Percentiles rank a stretch among this genome's conserved stretches.
Evolutionary conservation across 441 rosid species (phyloP).

Genomic region (Populus hybrid): DNA sequence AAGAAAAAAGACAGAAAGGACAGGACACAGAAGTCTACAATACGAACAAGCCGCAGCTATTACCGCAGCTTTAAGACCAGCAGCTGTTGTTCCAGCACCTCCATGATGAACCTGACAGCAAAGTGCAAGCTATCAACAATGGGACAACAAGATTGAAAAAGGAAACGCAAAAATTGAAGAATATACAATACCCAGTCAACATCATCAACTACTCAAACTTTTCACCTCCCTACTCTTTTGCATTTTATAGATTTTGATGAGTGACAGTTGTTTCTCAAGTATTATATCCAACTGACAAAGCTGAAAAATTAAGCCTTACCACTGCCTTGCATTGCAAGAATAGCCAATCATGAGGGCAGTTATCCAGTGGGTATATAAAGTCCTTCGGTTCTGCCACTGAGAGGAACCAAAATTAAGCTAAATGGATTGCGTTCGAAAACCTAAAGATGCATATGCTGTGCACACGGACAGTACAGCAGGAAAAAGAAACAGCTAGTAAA

Average conservation of each 20-base stretch:
- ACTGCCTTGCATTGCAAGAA: slow-evolving; percentile 95
- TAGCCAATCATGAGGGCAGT: slow-evolving; percentile 93
- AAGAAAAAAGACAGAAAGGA: slow-evolving; percentile 1
- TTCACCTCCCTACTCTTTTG: too few species aligned
- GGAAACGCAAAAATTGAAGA: not conserved
- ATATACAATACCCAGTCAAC: not conserved
- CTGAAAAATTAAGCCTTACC: slow-evolving; percentile 45
- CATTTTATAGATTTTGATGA: not conserved
- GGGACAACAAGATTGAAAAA: not conserved
- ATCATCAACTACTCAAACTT: not conserved
- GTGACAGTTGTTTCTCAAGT: not conserved
- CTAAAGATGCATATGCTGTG: not conserved
- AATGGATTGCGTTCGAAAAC: slow-evolving; percentile 3
- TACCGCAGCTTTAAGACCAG: slow-evolving; percentile 97
- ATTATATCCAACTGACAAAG: not conserved
- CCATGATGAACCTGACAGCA: slow-evolving; percentile 91
- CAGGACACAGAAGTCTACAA: slow-evolving; percentile 13
- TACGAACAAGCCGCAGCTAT: slow-evolving; percentile 13
- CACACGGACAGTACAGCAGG: slow-evolving; percentile 10
- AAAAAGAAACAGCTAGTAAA: not conserved
- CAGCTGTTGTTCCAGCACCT: slow-evolving; percentile 99
- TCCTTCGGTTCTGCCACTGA: slow-evolving; percentile 88
- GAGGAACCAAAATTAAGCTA: slow-evolving; percentile 25
- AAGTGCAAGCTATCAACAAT: slow-evolving; percentile 1
- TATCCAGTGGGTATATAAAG: slow-evolving; percentile 72